Percentiles rank a stretch among this genome's conserved stretches.
These are phyloP conservation scores for Rusavskia elegans DNA, from an alignment of 495 filamentous ascomycete genomes.

Conservation along the genomic window DNA sequence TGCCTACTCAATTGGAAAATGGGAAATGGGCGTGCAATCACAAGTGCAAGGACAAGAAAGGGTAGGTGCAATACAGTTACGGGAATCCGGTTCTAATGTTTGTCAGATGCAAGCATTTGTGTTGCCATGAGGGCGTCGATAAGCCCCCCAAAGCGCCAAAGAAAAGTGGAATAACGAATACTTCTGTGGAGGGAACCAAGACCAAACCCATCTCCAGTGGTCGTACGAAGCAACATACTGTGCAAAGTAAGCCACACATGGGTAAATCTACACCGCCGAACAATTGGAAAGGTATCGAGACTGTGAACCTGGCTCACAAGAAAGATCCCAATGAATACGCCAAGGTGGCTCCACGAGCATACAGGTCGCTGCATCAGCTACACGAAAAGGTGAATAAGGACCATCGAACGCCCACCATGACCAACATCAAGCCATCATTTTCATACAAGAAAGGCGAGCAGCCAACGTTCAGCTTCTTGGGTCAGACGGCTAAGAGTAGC, in stretches of 20 bases:
- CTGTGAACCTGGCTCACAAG: slow-evolving; percentile 18
- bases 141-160: slow-evolving; percentile 51
- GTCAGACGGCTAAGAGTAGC: neutral
- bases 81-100: neutral
- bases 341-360: slow-evolving; percentile 14
- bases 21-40: slow-evolving; percentile 87
- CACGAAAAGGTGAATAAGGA: slow-evolving; percentile 17
- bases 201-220: slow-evolving; percentile 16
- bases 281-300: slow-evolving; percentile 12
- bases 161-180: slow-evolving; percentile 5
- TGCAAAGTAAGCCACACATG: neutral
- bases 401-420: slow-evolving; percentile 8
- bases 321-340: slow-evolving; percentile 10
- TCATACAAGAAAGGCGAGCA: slow-evolving; percentile 14
- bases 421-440: slow-evolving; percentile 19
- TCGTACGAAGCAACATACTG: slow-evolving; percentile 13
- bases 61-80: slow-evolving; percentile 15
- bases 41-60: slow-evolving; percentile 59
- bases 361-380: slow-evolving; percentile 18
- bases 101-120: slow-evolving; percentile 59
- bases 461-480: slow-evolving; percentile 4
- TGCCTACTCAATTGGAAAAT: slow-evolving; percentile 48
- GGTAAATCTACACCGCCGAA: neutral
- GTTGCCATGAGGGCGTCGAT: slow-evolving; percentile 76
- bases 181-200: neutral